These are phyloP conservation scores for Noccaea caerulescens DNA, from an alignment of 345 rosid species.

Conservation along the genomic window DNA sequence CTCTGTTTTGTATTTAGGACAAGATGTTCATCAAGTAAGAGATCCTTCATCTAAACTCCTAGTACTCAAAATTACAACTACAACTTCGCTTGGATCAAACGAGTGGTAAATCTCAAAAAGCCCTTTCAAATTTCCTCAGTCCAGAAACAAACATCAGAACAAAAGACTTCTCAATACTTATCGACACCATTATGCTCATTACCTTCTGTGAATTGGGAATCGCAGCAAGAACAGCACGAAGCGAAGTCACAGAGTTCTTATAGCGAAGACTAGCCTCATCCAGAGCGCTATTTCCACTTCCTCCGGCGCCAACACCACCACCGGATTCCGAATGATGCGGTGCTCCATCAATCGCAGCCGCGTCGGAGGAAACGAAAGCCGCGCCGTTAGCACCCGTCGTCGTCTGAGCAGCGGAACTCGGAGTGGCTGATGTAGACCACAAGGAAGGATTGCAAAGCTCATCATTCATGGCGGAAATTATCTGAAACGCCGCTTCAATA, in stretches of 20 bases:
- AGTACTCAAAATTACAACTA: background rate
- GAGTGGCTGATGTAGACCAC: conserved; percentile 64
- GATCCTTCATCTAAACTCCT: conserved; percentile 21
- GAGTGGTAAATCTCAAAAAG: background rate
- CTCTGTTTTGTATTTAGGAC: conserved; percentile 5
- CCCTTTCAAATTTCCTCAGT: conserved; percentile 7
- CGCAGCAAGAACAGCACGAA: conserved; percentile 76
- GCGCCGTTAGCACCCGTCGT: conserved; percentile 43
- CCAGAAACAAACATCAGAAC: conserved; percentile 20
- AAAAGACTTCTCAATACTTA: background rate
- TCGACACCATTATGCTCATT: background rate
- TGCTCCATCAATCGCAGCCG: conserved; percentile 53
- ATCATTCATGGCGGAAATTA: conserved; percentile 87
- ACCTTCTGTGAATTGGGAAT: conserved; percentile 87
- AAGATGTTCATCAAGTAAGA: conserved; percentile 16
- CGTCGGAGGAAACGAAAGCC: conserved; percentile 48
- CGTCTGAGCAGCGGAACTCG: conserved; percentile 29
- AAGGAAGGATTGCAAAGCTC: conserved; percentile 89
- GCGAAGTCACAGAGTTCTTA: conserved; percentile 84
- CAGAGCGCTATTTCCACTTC: conserved; percentile 67
- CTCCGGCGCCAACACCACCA: conserved; percentile 48
- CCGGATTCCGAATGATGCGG: conserved; percentile 53
- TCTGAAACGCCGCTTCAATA: conserved; percentile 80
- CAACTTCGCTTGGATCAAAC: background rate
- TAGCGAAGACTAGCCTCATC: conserved; percentile 87